Evolutionary conservation across 2,329 filamentous ascomycete species (phyloP), one percentile per base, ranked within the genome.

Genomic region (Aspergillus spinulosporus): DNA sequence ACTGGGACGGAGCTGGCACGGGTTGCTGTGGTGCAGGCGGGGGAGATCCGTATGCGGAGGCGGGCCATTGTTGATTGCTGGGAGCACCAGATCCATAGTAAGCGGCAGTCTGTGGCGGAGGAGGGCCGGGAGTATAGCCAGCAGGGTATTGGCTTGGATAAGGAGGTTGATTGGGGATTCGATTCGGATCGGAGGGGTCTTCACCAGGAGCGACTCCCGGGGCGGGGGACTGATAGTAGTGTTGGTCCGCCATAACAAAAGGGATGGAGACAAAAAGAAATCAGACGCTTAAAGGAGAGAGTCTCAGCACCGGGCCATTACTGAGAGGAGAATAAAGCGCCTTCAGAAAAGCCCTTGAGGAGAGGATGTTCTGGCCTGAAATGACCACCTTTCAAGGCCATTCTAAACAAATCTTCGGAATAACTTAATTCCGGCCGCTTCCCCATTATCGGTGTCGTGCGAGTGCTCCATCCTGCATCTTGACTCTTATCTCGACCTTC

Each of bases 161-260:
- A 57, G 76, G 76, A 48, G 79, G 37, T 14, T 66, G 81, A 61
- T 83, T 80, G 6, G 65, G 71, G 73, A 57, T 76, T 77, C 70
- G 76, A 71, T 74, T 79, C 74, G 66, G 81, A 75, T 72, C 84
- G 74, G 74, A 83, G 78, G 68, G 83, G 76, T 80, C 75, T 62
- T 86, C 81, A 62, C 66, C 66, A 59, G 71, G 66, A 53, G 58
- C 62, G 31, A 57, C 59, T 46, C 63, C 66, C 60, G 74, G 69
- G 56, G 72, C 74, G 63, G 71, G 65, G 58, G 70, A 59, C 64
- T 76, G 68, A 65, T 77, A 76, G 65, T 72, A 72, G 45, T 69
- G 67, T 63, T 70, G 72, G 65, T 76, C 72, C 54, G 75, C 71
- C 76, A 78, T 78, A 62, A 64, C 65, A 63, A 36, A 39, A 34